phyloP scores from a whole-genome alignment of 2,329 filamentous ascomycete species.

The Neopestalotiopsis clavispora region DNA sequence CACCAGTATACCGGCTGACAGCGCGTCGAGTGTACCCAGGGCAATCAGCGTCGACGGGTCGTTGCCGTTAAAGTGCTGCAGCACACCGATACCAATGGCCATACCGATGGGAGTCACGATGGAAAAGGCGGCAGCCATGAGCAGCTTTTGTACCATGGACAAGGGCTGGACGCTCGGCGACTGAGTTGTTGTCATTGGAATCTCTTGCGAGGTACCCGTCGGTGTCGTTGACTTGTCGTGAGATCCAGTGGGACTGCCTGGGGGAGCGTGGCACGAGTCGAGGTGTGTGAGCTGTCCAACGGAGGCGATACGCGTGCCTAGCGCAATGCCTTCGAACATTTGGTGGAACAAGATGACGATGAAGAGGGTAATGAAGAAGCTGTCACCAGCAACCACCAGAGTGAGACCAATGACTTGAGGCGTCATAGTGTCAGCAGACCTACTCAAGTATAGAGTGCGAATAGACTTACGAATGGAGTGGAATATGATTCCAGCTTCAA shows the following conservation, averaged over 20 bases:
- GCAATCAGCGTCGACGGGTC: constrained; percentile 70
- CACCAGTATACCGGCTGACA: constrained; percentile 77
- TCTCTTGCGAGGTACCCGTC: not conserved
- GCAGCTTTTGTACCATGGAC: constrained; percentile 55
- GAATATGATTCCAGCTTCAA: constrained; percentile 77
- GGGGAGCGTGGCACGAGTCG: not conserved
- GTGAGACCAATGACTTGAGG: constrained; percentile 66
- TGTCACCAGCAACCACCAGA: constrained; percentile 63
- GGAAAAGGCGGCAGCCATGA: constrained; percentile 68
- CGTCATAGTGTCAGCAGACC: constrained; percentile 19
- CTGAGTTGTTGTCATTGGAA: constrained; percentile 8
- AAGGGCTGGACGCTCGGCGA: constrained; percentile 29
- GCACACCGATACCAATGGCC: constrained; percentile 77
- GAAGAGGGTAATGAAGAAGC: constrained; percentile 61
- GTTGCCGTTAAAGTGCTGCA: constrained; percentile 75
- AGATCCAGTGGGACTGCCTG: constrained; percentile 13
- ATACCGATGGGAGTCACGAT: constrained; percentile 79
- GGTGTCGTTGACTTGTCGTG: constrained; percentile 18
- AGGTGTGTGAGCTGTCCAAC: constrained; percentile 40
- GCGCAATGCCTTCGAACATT: constrained; percentile 77
- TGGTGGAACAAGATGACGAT: constrained; percentile 79
- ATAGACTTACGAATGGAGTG: constrained; percentile 70
- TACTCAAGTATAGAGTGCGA: constrained; percentile 12
- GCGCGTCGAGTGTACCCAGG: constrained; percentile 74
- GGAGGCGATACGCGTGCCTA: constrained; percentile 72